These are phyloP conservation scores for Hydrangea macrophylla DNA, from an alignment of 148 eudicot genomes.

Conservation along the genomic window DNA sequence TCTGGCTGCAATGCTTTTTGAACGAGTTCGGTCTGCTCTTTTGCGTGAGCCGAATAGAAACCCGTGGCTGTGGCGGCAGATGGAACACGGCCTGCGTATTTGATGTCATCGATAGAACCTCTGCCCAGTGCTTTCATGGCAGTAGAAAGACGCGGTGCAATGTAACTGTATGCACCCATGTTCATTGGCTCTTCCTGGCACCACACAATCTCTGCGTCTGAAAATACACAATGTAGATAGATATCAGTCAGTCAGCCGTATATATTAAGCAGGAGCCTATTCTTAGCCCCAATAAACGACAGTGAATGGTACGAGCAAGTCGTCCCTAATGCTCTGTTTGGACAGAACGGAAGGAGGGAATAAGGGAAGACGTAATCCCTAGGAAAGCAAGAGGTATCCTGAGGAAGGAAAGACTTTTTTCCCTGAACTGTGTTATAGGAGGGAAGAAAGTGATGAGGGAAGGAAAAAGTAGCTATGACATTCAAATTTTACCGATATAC, in stretches of 20 bases:
- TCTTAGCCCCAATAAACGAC: no score
- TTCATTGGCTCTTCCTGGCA: slow-evolving; percentile 98
- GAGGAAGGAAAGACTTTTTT: no score
- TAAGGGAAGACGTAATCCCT: no score
- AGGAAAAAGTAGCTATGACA: no score
- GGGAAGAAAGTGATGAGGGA: no score
- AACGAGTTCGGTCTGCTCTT: slow-evolving; percentile 67
- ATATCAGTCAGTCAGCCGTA: not conserved
- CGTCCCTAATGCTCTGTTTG: no score
- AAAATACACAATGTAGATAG: slow-evolving; percentile 11
- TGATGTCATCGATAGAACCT: slow-evolving; percentile 56
- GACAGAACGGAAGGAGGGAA: no score
- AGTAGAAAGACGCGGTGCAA: slow-evolving; percentile 63
- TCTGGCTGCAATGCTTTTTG: slow-evolving; percentile 63
- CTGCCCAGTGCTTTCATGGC: slow-evolving; percentile 63
- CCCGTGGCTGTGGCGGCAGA: slow-evolving; percentile 93
- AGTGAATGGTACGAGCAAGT: no score
- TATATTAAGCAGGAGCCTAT: no score
- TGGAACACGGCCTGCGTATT: slow-evolving; percentile 78
- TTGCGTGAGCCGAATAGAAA: slow-evolving; percentile 47
- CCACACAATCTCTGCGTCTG: slow-evolving; percentile 94
- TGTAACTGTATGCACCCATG: slow-evolving; percentile 82
- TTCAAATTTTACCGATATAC: no score
- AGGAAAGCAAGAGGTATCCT: no score
- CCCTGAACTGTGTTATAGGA: no score